Evolutionary conservation across 179 eudicot species (phyloP), one percentile per base, ranked within the genome.

Genomic region (Gypsophila paniculata): DNA sequence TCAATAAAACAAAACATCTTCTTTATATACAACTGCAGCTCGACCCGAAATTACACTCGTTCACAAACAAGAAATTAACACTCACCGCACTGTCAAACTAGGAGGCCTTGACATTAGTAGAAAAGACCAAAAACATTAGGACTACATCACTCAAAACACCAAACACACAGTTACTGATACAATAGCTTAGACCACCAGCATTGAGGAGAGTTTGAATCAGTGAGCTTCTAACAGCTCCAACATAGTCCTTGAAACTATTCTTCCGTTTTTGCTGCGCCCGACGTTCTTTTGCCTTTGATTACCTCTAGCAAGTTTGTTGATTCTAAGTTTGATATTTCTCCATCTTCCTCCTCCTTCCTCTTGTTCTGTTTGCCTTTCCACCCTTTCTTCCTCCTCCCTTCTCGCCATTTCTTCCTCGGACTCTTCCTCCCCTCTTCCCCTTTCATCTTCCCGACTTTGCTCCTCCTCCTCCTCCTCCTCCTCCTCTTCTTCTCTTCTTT

Each of bases 291-390:
- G 18, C 23, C 1, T 18, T 66, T 48, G 10, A 0, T 6, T 46
- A 21, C 5, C 19, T 66, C 70, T 15, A 12, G 7, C 38, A 13
- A 29, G n/a, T 46, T 32, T 13, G 63, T 22, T 65, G n/a, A 0
- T 65, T 6, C 25, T 65, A 22, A 55, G 18, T 11, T 52, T 42
- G 14, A 65, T 0, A 14, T 8, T 29, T 76, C 61, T 46, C 62
- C 74, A 54, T 66, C 65, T 55, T 46, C 74, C 22, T 46, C 74
- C 71, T 61, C 60, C 75, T 46, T 54, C 76, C 15, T 75, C 82
- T 8, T 19, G 26, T 51, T 68, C 68, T 52, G 66, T 72, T 58
- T 72, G 67, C 52, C 70, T 46, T 72, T 79, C 74, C 62, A 44
- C 75, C 63, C 69, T 42, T 57, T 68, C 79, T 36, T 73, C 71